These are phyloP conservation scores for Pleurotus eryngii DNA, from an alignment of 768 basidiomycete species.

Conservation along the genomic window DNA sequence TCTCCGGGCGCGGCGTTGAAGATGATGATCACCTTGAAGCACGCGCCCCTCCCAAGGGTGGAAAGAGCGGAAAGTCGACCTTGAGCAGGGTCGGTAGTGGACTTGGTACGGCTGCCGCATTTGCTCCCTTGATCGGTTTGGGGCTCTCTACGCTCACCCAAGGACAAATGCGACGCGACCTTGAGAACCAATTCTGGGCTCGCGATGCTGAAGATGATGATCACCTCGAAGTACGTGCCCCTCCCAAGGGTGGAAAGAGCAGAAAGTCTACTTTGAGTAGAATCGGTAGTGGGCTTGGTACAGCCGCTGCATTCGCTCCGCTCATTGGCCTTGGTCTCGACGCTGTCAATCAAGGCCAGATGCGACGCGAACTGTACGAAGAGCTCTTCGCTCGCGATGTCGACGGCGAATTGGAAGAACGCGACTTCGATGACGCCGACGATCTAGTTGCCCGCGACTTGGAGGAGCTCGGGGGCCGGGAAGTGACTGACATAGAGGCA, in stretches of 20 bases:
- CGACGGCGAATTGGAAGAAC: neutral
- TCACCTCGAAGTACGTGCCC: neutral
- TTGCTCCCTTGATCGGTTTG: neutral
- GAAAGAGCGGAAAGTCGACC: neutral
- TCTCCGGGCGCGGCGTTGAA: neutral
- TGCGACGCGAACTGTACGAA: neutral
- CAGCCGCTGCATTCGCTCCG: neutral
- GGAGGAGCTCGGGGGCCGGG: neutral
- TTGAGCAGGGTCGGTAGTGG: neutral
- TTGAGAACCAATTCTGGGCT: too few species aligned
- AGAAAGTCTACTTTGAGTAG: neutral
- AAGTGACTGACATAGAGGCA: neutral
- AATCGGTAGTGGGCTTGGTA: neutral
- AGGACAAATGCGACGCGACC: neutral
- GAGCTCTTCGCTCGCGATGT: too few species aligned
- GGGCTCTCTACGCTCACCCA: neutral
- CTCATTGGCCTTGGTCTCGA: neutral
- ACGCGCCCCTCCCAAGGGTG: neutral
- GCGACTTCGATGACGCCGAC: neutral
- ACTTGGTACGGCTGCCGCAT: neutral
- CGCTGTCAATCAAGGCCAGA: neutral
- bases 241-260: neutral
- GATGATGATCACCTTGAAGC: neutral
- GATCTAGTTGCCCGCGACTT: neutral
- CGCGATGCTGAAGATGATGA: neutral